Evolutionary conservation across 192 early-diverging fungal genomes (phyloP), one percentile per base, ranked within the genome.

Genomic region (Thamnidium elegans): DNA sequence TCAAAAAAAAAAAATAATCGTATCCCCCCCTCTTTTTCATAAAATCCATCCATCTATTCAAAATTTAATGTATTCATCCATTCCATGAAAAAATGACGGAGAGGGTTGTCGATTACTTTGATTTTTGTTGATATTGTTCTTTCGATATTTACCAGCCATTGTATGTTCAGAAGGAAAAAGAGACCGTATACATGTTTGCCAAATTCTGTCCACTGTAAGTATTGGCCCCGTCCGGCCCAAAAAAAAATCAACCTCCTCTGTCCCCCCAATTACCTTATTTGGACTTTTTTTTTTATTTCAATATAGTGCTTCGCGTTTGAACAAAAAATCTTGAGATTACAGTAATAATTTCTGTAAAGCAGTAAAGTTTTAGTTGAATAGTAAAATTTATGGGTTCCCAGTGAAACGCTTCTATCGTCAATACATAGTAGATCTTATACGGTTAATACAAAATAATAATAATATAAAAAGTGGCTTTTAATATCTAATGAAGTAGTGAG

Each of bases 131-230:
- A 39, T 39, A 39, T 39, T 39, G 36, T 39, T 39, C 36, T 39
- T 39, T 39, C 17, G 17, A 48, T 19, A 48, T 48, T 48, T 48
- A 48, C 46, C 46, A 48, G 46, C 46, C 46, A 48, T 48, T 17
- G 46, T 48, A 48, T 48, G 46, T 48, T 48, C 46, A 48, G 46
- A 48, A 48, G 46, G 46, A 48, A 48, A 48, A 48, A 48, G 46
- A 48, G 46, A 19, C 46, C 46, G 46, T 48, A 48, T 48, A 19
- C 17, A 48, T 7, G 36, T 17, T 48, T 48, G 46, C 46, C 13
- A 48, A 48, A 39, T 39, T 48, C 17, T 48, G 46, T 13, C 17
- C 46, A 48, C 46, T 48, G 46, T 48, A 39, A 39, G 36, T 39
- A 39, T 39, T 39, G 36, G 36, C 46, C 13, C 13, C 17, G 46